A percentile compares a stretch with the other conserved stretches of the same genome.
Evolutionary conservation across 352 stramenopile species (phyloP).

Genomic region (Paralagenidium karlingii): DNA sequence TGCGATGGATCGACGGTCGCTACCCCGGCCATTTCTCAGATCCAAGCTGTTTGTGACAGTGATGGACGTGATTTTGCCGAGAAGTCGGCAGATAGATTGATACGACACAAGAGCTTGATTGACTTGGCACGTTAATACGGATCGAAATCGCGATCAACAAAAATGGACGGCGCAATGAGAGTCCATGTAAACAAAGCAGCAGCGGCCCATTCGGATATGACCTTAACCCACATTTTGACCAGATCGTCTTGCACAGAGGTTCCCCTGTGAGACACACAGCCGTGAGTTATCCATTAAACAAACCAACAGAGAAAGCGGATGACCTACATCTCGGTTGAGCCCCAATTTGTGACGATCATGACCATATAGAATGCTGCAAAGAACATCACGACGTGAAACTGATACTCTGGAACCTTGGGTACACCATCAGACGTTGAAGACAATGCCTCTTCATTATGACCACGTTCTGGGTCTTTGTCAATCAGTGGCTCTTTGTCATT

Average conservation of each 20-base stretch:
- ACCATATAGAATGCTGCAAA: constrained; percentile 70
- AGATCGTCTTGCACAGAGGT: constrained; percentile 31
- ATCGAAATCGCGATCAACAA: constrained; percentile 92
- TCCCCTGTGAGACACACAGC: constrained; percentile 7
- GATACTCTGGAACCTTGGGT: constrained; percentile 33
- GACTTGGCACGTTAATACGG: no score
- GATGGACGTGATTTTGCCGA: no score
- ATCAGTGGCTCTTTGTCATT: constrained; percentile 5
- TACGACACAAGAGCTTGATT: no score
- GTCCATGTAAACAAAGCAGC: constrained; percentile 91
- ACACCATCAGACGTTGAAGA: no score
- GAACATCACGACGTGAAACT: constrained; percentile 67
- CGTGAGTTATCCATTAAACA: constrained; percentile 1
- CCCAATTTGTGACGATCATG: constrained; percentile 76
- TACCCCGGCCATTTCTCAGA: no score
- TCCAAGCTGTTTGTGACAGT: no score
- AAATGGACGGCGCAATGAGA: constrained; percentile 82
- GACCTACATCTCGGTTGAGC: constrained; percentile 34
- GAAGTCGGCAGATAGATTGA: no score
- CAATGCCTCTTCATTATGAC: no score
- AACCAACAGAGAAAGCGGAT: neutral
- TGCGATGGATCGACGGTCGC: constrained; percentile 59
- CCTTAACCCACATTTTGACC: constrained; percentile 92
- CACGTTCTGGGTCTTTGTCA: constrained; percentile 7
- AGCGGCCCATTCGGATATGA: constrained; percentile 86